A percentile compares a stretch with the other conserved stretches of the same genome.
Evolutionary conservation across 1,139 yeast genomes (phyloP).

Genomic region (Lodderomyces margitis): DNA sequence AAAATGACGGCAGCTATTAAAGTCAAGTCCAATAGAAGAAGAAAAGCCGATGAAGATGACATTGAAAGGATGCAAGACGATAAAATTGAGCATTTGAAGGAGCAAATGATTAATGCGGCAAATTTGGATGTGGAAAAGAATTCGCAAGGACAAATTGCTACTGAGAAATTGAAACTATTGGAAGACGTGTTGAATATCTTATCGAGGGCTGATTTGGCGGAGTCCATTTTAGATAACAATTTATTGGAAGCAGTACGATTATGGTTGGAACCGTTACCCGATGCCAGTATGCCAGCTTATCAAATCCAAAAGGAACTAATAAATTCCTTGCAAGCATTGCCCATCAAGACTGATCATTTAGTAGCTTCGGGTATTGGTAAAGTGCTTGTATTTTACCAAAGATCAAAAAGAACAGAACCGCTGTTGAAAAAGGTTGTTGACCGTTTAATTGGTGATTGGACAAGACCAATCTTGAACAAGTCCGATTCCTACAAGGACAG

Average conservation of each 20-base stretch:
- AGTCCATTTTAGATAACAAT: slow-evolving; percentile 91
- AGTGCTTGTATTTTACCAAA: slow-evolving; percentile 89
- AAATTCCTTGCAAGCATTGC: slow-evolving; percentile 68
- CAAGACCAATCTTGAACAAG: slow-evolving; percentile 94
- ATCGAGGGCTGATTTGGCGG: slow-evolving; percentile 82
- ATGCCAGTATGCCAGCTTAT: slow-evolving; percentile 94
- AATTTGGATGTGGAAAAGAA: slow-evolving; percentile 85
- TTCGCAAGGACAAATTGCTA: slow-evolving; percentile 73
- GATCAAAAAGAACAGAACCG: slow-evolving; percentile 86
- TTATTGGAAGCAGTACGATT: slow-evolving; percentile 88
- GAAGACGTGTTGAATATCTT: slow-evolving; percentile 76
- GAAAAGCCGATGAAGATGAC: slow-evolving; percentile 82
- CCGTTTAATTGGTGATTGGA: slow-evolving; percentile 93
- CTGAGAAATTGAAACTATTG: slow-evolving; percentile 78
- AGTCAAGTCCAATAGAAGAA: slow-evolving; percentile 56
- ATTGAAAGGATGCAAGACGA: slow-evolving; percentile 95
- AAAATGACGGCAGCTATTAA: slow-evolving; percentile 75
- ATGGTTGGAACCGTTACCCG: slow-evolving; percentile 98
- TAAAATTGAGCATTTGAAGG: slow-evolving; percentile 74
- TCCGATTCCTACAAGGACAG: slow-evolving; percentile 93
- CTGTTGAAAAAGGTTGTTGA: slow-evolving; percentile 85
- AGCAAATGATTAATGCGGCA: slow-evolving; percentile 92
- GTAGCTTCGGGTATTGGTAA: slow-evolving; percentile 95
- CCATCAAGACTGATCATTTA: slow-evolving; percentile 92
- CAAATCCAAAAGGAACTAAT: slow-evolving; percentile 91